Base-by-base conservation (phyloP, 2,329 filamentous ascomycete species). In the Blastomyces silverae region DNA sequence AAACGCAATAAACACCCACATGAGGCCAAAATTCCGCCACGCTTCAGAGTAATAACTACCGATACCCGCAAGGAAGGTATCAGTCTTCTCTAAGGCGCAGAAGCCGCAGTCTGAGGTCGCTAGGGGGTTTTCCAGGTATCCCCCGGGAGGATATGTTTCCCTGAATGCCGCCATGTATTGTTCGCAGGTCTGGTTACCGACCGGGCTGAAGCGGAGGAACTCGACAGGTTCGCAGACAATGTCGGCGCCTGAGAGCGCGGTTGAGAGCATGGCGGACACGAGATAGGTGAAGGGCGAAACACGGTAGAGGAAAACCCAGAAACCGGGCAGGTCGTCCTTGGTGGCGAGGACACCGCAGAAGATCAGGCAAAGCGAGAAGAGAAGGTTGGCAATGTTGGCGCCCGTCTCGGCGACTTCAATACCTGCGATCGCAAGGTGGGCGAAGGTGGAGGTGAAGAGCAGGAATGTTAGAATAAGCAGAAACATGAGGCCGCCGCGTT, bases 251-350 rank as follows among this genome's bases (percentile, higher is more conserved):
- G 73, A 61, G 0, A 78, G 39, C 0, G 76, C 76, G 0, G 71
- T 74, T 0, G 75, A 73, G 8, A 77, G 65, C 31, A 81, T 72
- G 1, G 75, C 72, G 22, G 76, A 74, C 3, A 81, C 77, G 3
- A 81, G 74, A 61, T 90, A 90, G 0, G 86, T 89, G 66, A 89
- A 86, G 0, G 87, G 87, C 0, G 83, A 85, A 11, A 85, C 80
- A 39, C 84, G 82, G 74, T 90, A 89, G 87, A 91, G 90, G 78
- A 89, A 91, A 66, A 85, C 84, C 89, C 89, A 91, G 78, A 91
- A 91, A 0, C 84, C 81, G 0, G 88, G 88, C 0, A 91, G 78
- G 0, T 81, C 79, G 1, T 71, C 66, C 0, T 86, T 83, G 0
- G 81, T 74, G 66, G 88, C 84, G 63, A 77, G 72, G 64, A 77